Base-by-base conservation (phyloP, 257 asterid species). In the Lithospermum erythrorhizon region DNA sequence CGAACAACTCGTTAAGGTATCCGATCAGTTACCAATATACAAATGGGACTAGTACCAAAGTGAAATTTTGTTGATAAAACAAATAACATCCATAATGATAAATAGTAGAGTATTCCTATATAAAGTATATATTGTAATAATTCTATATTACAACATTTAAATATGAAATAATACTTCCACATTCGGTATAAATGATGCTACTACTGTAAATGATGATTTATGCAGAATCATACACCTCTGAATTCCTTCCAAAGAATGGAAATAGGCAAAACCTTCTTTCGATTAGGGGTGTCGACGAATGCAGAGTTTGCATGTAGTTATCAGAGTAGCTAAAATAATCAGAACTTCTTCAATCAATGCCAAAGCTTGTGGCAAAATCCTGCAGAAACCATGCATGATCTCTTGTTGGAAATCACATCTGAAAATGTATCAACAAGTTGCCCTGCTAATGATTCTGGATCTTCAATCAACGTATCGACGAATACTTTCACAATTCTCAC, bases 361-460 rank as follows among this genome's bases (percentile, higher is more conserved):
- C 95, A 91, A 47, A 91, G 96, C 83, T 81, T 91, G 66, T 79
- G 56, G 81, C 96, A 88, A 68, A 91, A 91, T 24, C 95, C 96
- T n/a, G 77, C 66, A 0, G 86, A 88, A 25, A 85, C 85, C 0
- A 59, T 59, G 21, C 76, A 72, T 22, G 88, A 73, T 57, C 78
- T 78, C 74, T 82, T 87, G 80, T 65, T 81, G 3, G 90, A 82
- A 23, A 84, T 70, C 22, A 78, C 76, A 21, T 84, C 88, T 5
- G 85, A 70, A 75, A 91, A 88, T 14, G 86, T 81, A 65, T 91
- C 86, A 0, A 84, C 69, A 15, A 91, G 87, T 66, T 91, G 98
- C 23, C 74, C 98, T 0, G 98, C 98, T 29, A 91, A 93, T 16
- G 95, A 82, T 6, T 70, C 83, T 0, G 96, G 94, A 73, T 91